phyloP scores from a whole-genome alignment of 805 yeast genomes.

The Dipodascus albidus region DNA sequence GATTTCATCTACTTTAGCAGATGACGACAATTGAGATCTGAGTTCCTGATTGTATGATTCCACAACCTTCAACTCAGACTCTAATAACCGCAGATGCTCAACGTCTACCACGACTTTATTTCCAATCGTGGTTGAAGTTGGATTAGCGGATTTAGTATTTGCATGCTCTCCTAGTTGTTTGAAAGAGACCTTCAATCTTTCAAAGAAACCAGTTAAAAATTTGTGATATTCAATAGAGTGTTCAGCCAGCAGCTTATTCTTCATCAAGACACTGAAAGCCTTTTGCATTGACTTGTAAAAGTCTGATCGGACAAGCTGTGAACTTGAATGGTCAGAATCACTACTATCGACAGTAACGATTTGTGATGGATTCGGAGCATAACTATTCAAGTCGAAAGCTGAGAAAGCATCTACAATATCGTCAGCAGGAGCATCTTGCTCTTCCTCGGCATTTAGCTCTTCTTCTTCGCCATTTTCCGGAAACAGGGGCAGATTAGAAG shows the following conservation, averaged over 20 bases:
- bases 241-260: background rate
- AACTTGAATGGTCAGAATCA: background rate
- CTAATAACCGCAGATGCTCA: background rate
- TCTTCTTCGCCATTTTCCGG: background rate
- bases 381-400: background rate
- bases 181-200: background rate
- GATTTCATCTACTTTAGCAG: background rate
- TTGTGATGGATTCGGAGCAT: background rate
- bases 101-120: background rate
- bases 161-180: conserved; percentile 1
- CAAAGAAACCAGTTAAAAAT: background rate
- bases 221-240: background rate
- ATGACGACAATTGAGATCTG: background rate
- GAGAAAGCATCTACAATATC: background rate
- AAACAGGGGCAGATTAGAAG: background rate
- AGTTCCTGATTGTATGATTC: conserved; percentile 1
- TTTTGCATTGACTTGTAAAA: background rate
- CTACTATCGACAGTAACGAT: background rate
- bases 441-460: background rate
- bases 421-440: background rate
- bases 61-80: background rate
- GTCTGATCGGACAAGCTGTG: background rate
- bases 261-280: background rate
- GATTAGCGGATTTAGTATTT: background rate
- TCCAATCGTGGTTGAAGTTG: background rate